Conservation (phyloP, 805 yeast genomes). For the Metahyphopichia silvanorum region DNA sequence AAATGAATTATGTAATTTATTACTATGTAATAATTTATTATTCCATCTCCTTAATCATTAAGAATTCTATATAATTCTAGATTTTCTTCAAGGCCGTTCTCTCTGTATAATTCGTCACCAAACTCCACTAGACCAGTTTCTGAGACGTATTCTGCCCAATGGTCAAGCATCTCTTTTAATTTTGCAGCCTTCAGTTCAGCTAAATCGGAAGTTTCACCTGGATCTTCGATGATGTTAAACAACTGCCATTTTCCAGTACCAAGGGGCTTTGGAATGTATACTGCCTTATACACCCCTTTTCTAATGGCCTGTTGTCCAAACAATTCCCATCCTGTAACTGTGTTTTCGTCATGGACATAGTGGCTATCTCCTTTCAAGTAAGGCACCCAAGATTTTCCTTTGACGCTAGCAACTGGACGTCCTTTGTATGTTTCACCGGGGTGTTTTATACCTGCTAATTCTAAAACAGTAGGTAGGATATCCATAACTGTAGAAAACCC, state of each 20-base stretch:
- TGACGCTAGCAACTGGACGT: conserved; percentile 39
- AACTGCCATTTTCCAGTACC: conserved; percentile 45
- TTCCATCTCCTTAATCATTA: conserved; percentile 1
- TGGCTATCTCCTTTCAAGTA: conserved; percentile 27
- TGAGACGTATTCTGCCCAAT: conserved; percentile 52
- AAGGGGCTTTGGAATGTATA: conserved; percentile 46
- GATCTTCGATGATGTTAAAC: conserved; percentile 40
- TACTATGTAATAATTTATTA: too few relatives aligned
- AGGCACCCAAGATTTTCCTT: conserved; percentile 45
- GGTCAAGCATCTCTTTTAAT: conserved; percentile 38
- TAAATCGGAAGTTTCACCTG: conserved; percentile 51
- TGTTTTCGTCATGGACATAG: conserved; percentile 37
- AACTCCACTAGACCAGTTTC: conserved; percentile 47
- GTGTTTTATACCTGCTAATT: conserved; percentile 43
- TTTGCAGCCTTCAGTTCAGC: conserved; percentile 32
- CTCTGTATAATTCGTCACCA: conserved; percentile 10
- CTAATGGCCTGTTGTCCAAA: conserved; percentile 57
- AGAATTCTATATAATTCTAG: neutral
- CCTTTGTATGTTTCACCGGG: conserved; percentile 42
- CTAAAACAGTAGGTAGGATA: conserved; percentile 53
- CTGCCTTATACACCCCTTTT: conserved; percentile 46
- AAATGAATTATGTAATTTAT: too few relatives aligned
- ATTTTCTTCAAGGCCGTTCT: conserved; percentile 9
- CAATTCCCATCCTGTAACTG: conserved; percentile 55
- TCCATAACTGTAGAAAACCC: conserved; percentile 59